A percentile compares a stretch with the other conserved stretches of the same genome.
Conservation (phyloP, 2,329 filamentous ascomycete genomes). For the Ramichloridium luteum region DNA sequence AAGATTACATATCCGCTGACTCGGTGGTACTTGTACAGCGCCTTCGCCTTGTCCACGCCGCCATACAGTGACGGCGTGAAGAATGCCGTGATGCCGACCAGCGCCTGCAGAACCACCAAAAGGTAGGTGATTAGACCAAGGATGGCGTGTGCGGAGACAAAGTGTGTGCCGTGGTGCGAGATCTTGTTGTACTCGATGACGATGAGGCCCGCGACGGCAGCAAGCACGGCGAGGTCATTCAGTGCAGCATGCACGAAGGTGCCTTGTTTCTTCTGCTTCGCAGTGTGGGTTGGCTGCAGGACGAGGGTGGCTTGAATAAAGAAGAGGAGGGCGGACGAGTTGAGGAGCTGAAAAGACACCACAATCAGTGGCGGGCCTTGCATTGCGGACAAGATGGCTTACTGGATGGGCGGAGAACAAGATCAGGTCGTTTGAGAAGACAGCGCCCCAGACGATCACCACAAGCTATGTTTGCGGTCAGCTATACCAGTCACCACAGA, state of each 20-base stretch:
- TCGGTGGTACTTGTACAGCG: slow-evolving; percentile 82
- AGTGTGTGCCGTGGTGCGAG: slow-evolving; percentile 53
- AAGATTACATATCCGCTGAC: slow-evolving; percentile 62
- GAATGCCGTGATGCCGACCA: slow-evolving; percentile 75
- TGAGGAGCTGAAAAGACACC: slow-evolving; percentile 28
- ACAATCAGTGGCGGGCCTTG: too few species aligned
- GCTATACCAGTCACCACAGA: too few species aligned
- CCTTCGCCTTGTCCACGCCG: slow-evolving; percentile 65
- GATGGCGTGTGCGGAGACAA: slow-evolving; percentile 69
- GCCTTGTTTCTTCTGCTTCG: slow-evolving; percentile 56
- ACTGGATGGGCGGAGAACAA: slow-evolving; percentile 86
- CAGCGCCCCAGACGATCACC: slow-evolving; percentile 62
- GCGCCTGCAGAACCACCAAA: slow-evolving; percentile 57
- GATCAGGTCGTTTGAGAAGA: slow-evolving; percentile 59
- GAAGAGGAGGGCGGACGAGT: slow-evolving; percentile 53
- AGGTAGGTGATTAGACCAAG: slow-evolving; percentile 68
- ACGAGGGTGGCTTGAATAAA: slow-evolving; percentile 70
- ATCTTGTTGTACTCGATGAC: slow-evolving; percentile 80
- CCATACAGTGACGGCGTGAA: slow-evolving; percentile 64
- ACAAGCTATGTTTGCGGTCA: slow-evolving; percentile 46
- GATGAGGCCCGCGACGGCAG: slow-evolving; percentile 52
- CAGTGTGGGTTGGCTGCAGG: slow-evolving; percentile 74
- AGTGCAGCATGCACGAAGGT: slow-evolving; percentile 56
- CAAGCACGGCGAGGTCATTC: slow-evolving; percentile 51
- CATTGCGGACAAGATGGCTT: too few species aligned